A percentile compares a stretch with the other conserved stretches of the same genome.
Conservation (phyloP, 2,329 filamentous ascomycete species). For the Penicillium rolfsii region DNA sequence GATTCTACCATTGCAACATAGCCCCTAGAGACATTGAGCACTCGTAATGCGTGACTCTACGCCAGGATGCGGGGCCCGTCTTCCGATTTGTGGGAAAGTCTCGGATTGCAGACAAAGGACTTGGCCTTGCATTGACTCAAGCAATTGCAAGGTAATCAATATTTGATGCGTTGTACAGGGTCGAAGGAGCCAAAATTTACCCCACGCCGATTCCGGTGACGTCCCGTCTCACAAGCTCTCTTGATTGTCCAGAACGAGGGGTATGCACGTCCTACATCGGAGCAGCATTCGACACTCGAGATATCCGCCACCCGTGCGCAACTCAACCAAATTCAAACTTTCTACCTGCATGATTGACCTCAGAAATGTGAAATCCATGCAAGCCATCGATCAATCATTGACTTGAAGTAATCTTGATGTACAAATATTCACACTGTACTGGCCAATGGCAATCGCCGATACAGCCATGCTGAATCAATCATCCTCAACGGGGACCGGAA, state of each 20-base stretch:
- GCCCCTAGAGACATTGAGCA: slow-evolving; percentile 16
- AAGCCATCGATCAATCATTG: neutral
- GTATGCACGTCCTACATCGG: neutral
- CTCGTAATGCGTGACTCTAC: slow-evolving; percentile 7
- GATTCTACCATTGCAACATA: slow-evolving; percentile 11
- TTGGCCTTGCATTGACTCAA: slow-evolving; percentile 30
- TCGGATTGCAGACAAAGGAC: slow-evolving; percentile 22
- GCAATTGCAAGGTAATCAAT: slow-evolving; percentile 17
- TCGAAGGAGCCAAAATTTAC: neutral
- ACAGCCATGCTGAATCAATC: neutral
- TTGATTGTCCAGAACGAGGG: neutral
- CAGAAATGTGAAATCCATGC: neutral
- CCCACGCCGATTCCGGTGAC: neutral
- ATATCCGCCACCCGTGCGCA: neutral
- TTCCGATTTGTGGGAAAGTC: slow-evolving; percentile 28
- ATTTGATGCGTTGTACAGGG: neutral
- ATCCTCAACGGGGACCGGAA: neutral
- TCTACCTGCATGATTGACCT: neutral
- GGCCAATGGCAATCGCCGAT: neutral
- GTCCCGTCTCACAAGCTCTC: neutral
- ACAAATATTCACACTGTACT: neutral
- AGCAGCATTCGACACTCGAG: neutral
- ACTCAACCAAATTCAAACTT: neutral
- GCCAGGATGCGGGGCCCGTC: slow-evolving; percentile 8
- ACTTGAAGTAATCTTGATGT: neutral